These are phyloP conservation scores for Clavulina sp. DNA, from an alignment of 768 basidiomycete species.

Conservation along the genomic window DNA sequence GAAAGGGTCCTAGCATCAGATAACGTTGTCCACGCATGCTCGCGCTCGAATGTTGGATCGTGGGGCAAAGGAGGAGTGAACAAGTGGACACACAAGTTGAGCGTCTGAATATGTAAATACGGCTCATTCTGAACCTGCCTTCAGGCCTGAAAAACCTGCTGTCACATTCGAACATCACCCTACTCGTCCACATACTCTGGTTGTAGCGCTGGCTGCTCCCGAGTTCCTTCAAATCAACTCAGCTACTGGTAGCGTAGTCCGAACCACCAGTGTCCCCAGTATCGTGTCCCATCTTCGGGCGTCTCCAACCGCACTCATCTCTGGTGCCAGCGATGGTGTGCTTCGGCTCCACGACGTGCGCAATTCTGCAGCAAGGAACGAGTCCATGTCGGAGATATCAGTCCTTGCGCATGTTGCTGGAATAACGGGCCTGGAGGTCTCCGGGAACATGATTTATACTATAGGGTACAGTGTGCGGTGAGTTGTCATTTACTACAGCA, in stretches of 20 bases:
- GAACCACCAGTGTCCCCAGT: constrained; percentile 39
- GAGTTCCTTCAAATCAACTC: constrained; percentile 58
- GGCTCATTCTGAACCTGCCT: constrained; percentile 18
- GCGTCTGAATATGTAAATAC: constrained; percentile 34
- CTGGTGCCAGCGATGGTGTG: constrained; percentile 57
- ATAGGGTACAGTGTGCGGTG: constrained; percentile 80
- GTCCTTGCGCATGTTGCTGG: constrained; percentile 70
- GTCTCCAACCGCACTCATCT: constrained; percentile 43
- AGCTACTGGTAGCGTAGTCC: constrained; percentile 46
- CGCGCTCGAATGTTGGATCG: constrained; percentile 43
- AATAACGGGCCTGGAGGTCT: constrained; percentile 61
- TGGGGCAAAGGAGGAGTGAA: constrained; percentile 77
- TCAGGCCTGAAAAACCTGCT: neutral
- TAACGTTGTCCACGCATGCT: constrained; percentile 52
- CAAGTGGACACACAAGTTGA: constrained; percentile 70
- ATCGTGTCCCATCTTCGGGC: constrained; percentile 47
- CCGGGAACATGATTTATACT: constrained; percentile 67
- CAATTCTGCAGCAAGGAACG: constrained; percentile 32
- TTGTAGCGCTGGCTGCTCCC: constrained; percentile 25
- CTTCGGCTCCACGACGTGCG: constrained; percentile 57
- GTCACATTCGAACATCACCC: constrained; percentile 14
- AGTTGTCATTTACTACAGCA: constrained; percentile 6
- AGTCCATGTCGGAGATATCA: constrained; percentile 26
- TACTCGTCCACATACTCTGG: constrained; percentile 34
- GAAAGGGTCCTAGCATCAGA: constrained; percentile 65